phyloP scores from a whole-genome alignment of 306 rosid species.

The Gastrolobium villosum region DNA sequence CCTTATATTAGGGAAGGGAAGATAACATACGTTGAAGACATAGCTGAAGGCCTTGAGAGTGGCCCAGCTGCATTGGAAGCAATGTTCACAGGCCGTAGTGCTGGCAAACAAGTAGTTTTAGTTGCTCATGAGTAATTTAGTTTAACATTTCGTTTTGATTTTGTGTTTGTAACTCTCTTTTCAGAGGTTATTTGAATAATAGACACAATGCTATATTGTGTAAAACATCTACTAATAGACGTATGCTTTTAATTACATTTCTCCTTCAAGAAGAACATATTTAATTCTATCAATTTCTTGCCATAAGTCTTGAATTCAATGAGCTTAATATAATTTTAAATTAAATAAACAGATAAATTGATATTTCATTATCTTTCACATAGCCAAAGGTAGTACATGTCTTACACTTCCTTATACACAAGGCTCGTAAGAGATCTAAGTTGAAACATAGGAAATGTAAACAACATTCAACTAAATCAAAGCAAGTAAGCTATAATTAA shows the following conservation, averaged over 20 bases:
- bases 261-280: not conserved
- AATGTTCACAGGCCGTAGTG: conserved; percentile 47
- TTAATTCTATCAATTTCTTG: too few relatives aligned
- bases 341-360: not conserved
- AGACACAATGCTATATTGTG: not conserved
- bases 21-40: conserved; percentile 58
- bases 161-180: conserved; percentile 13
- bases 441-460: conserved; percentile 3
- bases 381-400: not conserved
- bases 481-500: conserved; percentile 8
- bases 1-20: conserved; percentile 68
- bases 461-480: conserved; percentile 28
- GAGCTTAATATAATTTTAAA: too few relatives aligned
- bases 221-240: not conserved
- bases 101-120: conserved; percentile 51
- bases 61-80: conserved; percentile 54
- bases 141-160: not conserved
- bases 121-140: conserved; percentile 41
- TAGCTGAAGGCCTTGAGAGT: conserved; percentile 44
- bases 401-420: conserved; percentile 26
- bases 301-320: too few relatives aligned
- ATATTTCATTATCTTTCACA: not conserved
- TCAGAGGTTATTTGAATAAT: not conserved
- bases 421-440: not conserved
- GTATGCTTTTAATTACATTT: not conserved